Evolutionary conservation across 2,329 filamentous ascomycete genomes (phyloP), one percentile per base, ranked within the genome.

Genomic region (Alternaria solani): DNA sequence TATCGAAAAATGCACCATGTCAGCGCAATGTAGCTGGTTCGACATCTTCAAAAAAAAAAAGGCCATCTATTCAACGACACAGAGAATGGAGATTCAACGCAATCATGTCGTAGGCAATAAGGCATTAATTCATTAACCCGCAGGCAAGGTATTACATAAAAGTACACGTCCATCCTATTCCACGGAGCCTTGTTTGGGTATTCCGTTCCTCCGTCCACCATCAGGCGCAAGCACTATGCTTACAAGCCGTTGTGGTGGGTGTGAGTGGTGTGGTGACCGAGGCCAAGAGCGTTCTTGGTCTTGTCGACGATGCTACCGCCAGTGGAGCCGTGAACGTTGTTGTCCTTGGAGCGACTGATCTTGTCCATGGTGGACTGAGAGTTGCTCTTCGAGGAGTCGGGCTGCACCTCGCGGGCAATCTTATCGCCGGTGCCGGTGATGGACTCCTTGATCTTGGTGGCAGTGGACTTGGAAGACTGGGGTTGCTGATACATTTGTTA

Each of bases 401-500:
- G 66, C 55, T 70, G 64, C 11, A 51, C 56, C 38, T 66, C 69
- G 18, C 69, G 85, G 69, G 81, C 76, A 64, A 84, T 52, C 71
- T 86, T 87, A 80, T 89, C 87, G 57, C 74, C 77, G 58, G 81
- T 81, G 68, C 86, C 85, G 63, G 86, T 88, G 73, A 85, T 51
- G 56, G 77, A 75, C 77, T 89, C 87, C 76, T 84, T 85, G 64
- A 84, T 66, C 82, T 88, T 87, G 65, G 88, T 80, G 71, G 82
- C 79, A 69, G 86, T 87, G 63, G 86, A 88, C 82, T 89, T 89
- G 79, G 83, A 77, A 73, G 82, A 82, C 76, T 89, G 83, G 60
- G 87, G 87, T 69, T 82, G 86, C 58, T 86, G 64, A 70, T 16
- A 23, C 2, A 5, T 8, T 38, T 56, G 47, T 55, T 51, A 30